Percentiles rank a stretch among this genome's conserved stretches.
Evolutionary conservation across 164 flowering plant species (phyloP).

Genomic region (Vitis riparia): DNA sequence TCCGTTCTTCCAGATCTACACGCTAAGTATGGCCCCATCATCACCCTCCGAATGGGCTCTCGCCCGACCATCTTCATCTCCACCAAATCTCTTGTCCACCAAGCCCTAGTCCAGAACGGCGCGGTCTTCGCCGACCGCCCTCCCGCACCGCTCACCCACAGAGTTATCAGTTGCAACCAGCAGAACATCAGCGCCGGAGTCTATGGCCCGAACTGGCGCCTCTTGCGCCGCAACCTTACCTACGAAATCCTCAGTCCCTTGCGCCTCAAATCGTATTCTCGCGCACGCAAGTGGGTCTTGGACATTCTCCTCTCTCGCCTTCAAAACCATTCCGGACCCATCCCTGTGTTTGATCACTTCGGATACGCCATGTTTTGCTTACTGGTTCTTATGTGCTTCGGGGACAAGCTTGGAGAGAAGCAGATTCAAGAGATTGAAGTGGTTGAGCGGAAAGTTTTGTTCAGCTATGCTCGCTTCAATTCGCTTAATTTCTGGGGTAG

Average conservation of each 20-base stretch:
- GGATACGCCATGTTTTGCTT: conserved; percentile 9
- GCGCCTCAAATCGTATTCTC: conserved; percentile 14
- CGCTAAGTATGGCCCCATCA: conserved; percentile 14
- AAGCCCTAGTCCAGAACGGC: conserved; percentile 8
- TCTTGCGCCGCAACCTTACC: conserved; percentile 9
- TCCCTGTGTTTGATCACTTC: conserved; percentile 6
- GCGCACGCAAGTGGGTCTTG: conserved; percentile 20
- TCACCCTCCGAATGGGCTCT: conserved; percentile 10
- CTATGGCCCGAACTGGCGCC: conserved; percentile 8
- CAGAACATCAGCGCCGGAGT: conserved; percentile 17
- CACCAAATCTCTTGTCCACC: conserved; percentile 5
- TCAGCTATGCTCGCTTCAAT: no score
- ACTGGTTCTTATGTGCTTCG: no score
- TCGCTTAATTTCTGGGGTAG: no score
- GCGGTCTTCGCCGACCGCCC: conserved; percentile 18
- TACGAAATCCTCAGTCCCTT: conserved; percentile 20
- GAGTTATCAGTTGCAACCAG: conserved; percentile 6
- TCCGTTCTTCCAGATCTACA: conserved; percentile 10
- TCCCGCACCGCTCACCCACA: neutral
- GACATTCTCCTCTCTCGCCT: conserved; percentile 6
- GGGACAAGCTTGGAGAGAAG: no score
- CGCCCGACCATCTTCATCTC: conserved; percentile 11
- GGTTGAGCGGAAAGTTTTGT: no score
- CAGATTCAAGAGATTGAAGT: no score
- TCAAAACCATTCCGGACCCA: neutral